A percentile compares a stretch with the other conserved stretches of the same genome.
Evolutionary conservation across 108 stramenopile genomes (phyloP).

Genomic region (Ochromonas danica): DNA sequence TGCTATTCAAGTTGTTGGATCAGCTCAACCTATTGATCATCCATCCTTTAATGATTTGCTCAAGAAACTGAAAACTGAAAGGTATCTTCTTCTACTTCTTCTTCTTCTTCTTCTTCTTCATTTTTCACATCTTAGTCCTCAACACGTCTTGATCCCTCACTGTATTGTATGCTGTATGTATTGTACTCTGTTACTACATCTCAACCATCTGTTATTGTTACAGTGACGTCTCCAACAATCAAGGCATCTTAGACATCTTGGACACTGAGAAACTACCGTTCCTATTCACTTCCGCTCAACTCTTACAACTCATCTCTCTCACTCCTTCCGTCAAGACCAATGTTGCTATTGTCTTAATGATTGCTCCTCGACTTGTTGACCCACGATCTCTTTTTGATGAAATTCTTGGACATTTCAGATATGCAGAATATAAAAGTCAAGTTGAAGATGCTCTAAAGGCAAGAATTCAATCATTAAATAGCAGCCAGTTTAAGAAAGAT

Average conservation of each 20-base stretch:
- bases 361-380: not conserved
- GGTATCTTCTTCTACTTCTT: not conserved
- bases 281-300: not conserved
- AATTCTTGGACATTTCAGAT: not conserved
- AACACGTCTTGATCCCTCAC: too few species aligned
- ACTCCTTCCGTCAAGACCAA: conserved; percentile 10
- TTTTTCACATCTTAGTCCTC: too few species aligned
- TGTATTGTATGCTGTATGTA: too few species aligned
- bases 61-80: not conserved
- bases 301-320: not conserved
- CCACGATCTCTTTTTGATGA: not conserved
- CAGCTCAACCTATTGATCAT: not conserved
- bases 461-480: not conserved
- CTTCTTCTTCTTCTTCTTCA: too few species aligned
- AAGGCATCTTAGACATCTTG: not conserved
- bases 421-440: conserved; percentile 4
- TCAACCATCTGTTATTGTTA: too few species aligned
- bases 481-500: not conserved
- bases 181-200: too few species aligned
- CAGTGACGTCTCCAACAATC: too few species aligned
- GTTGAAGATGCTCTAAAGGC: conserved; percentile 1
- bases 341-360: not conserved
- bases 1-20: not conserved
- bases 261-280: not conserved
- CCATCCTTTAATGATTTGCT: not conserved